phyloP scores from a whole-genome alignment of 2,329 filamentous ascomycete species.

The Nemania sp. region DNA sequence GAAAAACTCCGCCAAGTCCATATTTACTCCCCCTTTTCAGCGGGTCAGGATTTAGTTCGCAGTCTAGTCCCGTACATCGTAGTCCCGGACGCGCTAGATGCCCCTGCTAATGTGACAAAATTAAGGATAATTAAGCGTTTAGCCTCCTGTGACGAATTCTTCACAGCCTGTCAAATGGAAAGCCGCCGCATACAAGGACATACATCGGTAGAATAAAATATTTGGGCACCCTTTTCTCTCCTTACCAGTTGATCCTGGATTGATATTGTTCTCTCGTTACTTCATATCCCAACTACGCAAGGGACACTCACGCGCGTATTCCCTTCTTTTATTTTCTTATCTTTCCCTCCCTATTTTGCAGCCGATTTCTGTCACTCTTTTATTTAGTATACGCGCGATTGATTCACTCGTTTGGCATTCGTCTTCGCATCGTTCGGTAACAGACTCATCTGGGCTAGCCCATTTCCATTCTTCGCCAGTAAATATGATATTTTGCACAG shows the following conservation, averaged over 20 bases:
- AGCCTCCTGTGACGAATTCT: slow-evolving; percentile 17
- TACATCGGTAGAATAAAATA: slow-evolving; percentile 1
- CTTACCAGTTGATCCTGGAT: background rate
- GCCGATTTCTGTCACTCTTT: slow-evolving; percentile 4
- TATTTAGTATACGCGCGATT: background rate
- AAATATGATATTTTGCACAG: slow-evolving; percentile 33
- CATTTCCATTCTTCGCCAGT: background rate
- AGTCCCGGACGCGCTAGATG: too few species aligned
- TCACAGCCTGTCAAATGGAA: slow-evolving; percentile 3
- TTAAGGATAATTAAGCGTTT: slow-evolving; percentile 18
- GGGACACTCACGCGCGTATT: background rate
- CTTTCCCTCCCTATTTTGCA: background rate
- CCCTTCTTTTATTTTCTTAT: background rate
- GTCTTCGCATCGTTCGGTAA: background rate
- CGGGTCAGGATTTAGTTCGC: background rate
- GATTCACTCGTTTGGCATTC: slow-evolving; percentile 15
- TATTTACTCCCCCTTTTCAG: slow-evolving; percentile 10
- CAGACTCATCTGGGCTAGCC: background rate
- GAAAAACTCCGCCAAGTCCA: slow-evolving; percentile 5
- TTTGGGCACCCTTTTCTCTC: slow-evolving; percentile 6
- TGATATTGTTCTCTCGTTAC: slow-evolving; percentile 5
- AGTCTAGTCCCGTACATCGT: too few species aligned
- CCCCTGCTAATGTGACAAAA: slow-evolving; percentile 7
- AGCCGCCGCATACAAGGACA: background rate
- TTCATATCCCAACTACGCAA: too few species aligned